Base-by-base conservation (phyloP, 176 grass and related monocot species). In the Panicum miliaceum region DNA sequence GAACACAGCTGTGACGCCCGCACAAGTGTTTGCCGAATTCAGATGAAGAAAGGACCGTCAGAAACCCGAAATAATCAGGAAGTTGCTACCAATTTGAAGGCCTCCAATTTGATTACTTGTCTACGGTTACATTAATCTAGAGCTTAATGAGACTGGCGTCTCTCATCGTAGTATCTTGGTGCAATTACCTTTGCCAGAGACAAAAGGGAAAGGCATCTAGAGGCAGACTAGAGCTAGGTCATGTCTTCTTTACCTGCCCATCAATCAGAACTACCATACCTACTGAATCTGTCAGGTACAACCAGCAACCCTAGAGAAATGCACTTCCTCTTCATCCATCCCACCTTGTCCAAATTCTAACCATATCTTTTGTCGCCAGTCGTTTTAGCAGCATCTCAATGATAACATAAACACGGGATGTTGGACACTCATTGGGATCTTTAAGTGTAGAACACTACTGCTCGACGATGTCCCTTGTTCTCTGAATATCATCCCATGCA, bases 201-300 rank as follows among this genome's bases (percentile, higher is more conserved):
- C 75, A 68, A 83, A 64, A 72, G 11, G 23, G 29, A 12, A 75
- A 85, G 79, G 2, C 65, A 74, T 68, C 35, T 58, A 52, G n/a
- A n/a, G n/a, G n/a, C n/a, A n/a, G n/a, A n/a, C n/a, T n/a, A n/a
- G 32, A 51, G 64, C 51, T 36, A 41, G 29, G 14, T 7, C 41
- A 52, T 64, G 35, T 29, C 76, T 80, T 29, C 57, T 80, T 79
- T 80, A 64, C 67, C 68, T 80, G 76, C 76, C 46, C 56, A 79
- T 86, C 84, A 72, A 80, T 86, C 76, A 74, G 20, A 66, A 64
- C 57, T 27, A 71, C 65, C 66, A 72, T 22, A 80, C 81, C 68
- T 79, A 73, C 75, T 48, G 62, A 79, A 66, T 58, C 47, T 12
- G 48, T 58, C 87, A 67, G 19, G 81, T 59, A 47, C 43, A 78